Percentiles rank a stretch among this genome's conserved stretches.
phyloP scores from a whole-genome alignment of 768 basidiomycete genomes.

The Hypholoma sublateritium region DNA sequence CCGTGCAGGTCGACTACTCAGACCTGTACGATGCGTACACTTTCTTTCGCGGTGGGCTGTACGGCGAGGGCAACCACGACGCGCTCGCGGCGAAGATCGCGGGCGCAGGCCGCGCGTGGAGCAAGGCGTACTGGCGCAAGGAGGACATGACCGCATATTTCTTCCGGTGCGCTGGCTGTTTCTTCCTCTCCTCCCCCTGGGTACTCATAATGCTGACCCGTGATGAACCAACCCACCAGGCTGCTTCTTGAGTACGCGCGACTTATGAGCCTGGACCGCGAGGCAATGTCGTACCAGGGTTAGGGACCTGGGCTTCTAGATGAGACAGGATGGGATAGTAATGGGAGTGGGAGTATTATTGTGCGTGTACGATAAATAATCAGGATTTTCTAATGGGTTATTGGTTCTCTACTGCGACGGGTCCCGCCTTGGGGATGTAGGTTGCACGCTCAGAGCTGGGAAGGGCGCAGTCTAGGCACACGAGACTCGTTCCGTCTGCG shows the following conservation, averaged over 20 bases:
- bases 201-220: background rate
- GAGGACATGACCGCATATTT: constrained; percentile 61
- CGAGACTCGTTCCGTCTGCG: too few relatives aligned
- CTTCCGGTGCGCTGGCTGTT: constrained; percentile 39
- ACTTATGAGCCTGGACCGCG: constrained; percentile 42
- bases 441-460: too few relatives aligned
- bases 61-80: constrained; percentile 56
- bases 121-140: constrained; percentile 50
- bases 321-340: too few relatives aligned
- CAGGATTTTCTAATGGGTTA: too few relatives aligned
- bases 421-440: too few relatives aligned
- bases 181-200: background rate
- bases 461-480: too few relatives aligned
- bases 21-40: constrained; percentile 69
- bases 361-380: too few relatives aligned
- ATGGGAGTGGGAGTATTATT: too few relatives aligned
- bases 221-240: constrained; percentile 16
- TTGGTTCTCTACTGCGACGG: too few relatives aligned
- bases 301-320: too few relatives aligned
- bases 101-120: constrained; percentile 53
- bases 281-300: constrained; percentile 31
- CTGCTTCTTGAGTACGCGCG: constrained; percentile 41
- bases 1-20: constrained; percentile 58
- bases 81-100: constrained; percentile 56
- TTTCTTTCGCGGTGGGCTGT: constrained; percentile 67